phyloP scores from a whole-genome alignment of 1,284 basidiomycete genomes.

The Trichosporon inkin region DNA sequence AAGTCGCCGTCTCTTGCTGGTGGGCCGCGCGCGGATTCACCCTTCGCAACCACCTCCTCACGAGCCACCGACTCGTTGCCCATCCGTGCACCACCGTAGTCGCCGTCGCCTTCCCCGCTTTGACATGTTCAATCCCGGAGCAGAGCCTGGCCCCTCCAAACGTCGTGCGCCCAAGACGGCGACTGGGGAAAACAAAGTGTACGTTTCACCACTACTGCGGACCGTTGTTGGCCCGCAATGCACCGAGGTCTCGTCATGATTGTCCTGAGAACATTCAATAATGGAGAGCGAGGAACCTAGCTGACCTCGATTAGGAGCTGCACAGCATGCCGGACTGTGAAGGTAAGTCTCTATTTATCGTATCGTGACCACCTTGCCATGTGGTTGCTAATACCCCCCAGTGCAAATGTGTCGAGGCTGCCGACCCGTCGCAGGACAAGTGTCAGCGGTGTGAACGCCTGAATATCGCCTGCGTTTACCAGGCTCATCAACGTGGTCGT shows the following conservation, averaged over 20 bases:
- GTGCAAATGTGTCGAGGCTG: slow-evolving; percentile 25
- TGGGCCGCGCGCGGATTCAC: slow-evolving; percentile 1
- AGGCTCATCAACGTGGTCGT: slow-evolving; percentile 24
- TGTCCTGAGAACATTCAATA: too few relatives aligned
- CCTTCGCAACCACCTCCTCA: slow-evolving; percentile 7
- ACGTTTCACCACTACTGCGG: background rate
- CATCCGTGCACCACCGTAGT: background rate
- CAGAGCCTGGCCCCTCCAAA: slow-evolving; percentile 5
- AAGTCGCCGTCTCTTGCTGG: slow-evolving; percentile 6
- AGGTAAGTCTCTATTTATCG: slow-evolving; percentile 6
- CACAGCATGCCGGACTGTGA: slow-evolving; percentile 19
- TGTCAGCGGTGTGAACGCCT: slow-evolving; percentile 24
- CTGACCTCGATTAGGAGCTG: slow-evolving; percentile 19
- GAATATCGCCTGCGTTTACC: slow-evolving; percentile 21
- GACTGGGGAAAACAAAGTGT: slow-evolving; percentile 18
- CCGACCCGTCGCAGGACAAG: slow-evolving; percentile 10
- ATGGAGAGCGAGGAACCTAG: too few relatives aligned
- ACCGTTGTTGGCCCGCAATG: background rate
- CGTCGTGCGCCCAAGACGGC: slow-evolving; percentile 13
- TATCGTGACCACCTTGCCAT: background rate
- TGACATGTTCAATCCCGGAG: slow-evolving; percentile 6
- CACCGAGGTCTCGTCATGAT: too few relatives aligned
- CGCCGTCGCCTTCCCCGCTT: slow-evolving; percentile 5
- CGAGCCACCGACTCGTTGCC: slow-evolving; percentile 2
- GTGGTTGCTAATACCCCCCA: background rate